Percentiles rank a stretch among this genome's conserved stretches.
These are phyloP conservation scores for Psidium friedrichsthalianum DNA, from an alignment of 345 rosid species.

Conservation along the genomic window DNA sequence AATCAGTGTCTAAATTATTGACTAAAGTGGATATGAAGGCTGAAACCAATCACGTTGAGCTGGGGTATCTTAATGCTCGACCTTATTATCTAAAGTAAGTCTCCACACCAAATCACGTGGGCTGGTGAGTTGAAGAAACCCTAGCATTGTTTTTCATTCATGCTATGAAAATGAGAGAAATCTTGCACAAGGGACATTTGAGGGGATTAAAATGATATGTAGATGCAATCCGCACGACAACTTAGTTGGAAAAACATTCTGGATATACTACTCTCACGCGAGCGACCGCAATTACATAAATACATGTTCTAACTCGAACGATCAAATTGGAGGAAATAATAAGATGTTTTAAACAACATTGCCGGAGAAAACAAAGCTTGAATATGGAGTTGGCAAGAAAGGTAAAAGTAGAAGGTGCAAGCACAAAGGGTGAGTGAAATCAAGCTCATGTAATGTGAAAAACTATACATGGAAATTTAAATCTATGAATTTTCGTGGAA, in stretches of 20 bases:
- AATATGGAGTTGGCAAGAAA: background rate
- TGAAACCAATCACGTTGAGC: background rate
- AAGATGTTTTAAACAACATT: background rate
- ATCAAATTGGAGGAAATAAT: background rate
- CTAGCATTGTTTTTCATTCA: background rate
- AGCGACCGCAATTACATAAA: background rate
- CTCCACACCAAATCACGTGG: background rate
- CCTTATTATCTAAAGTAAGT: background rate
- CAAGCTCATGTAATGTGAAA: background rate
- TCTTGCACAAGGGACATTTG: background rate
- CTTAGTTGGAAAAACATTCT: background rate
- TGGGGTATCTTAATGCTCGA: background rate
- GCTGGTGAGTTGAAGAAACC: background rate
- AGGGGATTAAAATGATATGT: background rate
- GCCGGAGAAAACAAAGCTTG: background rate
- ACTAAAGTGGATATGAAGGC: background rate
- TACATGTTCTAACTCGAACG: background rate
- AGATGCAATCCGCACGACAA: background rate
- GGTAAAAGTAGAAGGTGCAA: background rate
- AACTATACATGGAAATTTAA: background rate
- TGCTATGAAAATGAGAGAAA: background rate
- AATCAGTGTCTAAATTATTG: background rate
- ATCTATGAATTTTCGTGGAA: background rate
- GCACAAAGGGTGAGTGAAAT: background rate
- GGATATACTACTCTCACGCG: background rate